Conservation (phyloP, 768 basidiomycete species). For the Boletus rubropictus region DNA sequence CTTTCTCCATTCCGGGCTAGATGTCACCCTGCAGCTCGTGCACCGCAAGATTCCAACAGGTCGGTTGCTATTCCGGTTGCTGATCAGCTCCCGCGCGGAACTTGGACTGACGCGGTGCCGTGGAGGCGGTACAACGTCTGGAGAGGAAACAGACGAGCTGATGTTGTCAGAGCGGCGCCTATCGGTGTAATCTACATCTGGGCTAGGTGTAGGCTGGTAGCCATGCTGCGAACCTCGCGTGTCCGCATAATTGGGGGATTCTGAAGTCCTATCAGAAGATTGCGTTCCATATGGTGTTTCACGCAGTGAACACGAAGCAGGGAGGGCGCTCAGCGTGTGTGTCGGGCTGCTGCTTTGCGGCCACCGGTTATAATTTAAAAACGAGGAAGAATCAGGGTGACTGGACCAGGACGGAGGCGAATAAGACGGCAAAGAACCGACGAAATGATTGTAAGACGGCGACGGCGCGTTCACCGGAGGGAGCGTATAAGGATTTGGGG, state of each 20-base stretch:
- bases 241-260: conserved; percentile 26
- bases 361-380: conserved; percentile 30
- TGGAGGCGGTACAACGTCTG: conserved; percentile 52
- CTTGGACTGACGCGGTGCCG: conserved; percentile 51
- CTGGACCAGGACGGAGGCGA: conserved; percentile 25
- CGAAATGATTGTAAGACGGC: conserved; percentile 26
- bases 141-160: conserved; percentile 23
- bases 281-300: conserved; percentile 26
- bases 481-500: conserved; percentile 26
- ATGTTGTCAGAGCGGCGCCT: conserved; percentile 31
- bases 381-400: conserved; percentile 27
- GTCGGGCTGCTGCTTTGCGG: conserved; percentile 25
- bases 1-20: conserved; percentile 89
- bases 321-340: conserved; percentile 21
- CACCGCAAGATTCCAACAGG: conserved; percentile 70
- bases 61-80: conserved; percentile 47
- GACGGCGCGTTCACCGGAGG: conserved; percentile 28
- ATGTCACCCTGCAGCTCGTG: conserved; percentile 73
- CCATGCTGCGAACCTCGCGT: conserved; percentile 31
- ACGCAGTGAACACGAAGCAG: conserved; percentile 26
- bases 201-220: conserved; percentile 36
- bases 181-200: conserved; percentile 34
- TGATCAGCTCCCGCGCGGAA: conserved; percentile 42
- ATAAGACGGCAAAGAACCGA: conserved; percentile 23
- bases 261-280: conserved; percentile 37